Base-by-base conservation (phyloP, 2,329 filamentous ascomycete genomes). In the Ceratocystis lukuohia region DNA sequence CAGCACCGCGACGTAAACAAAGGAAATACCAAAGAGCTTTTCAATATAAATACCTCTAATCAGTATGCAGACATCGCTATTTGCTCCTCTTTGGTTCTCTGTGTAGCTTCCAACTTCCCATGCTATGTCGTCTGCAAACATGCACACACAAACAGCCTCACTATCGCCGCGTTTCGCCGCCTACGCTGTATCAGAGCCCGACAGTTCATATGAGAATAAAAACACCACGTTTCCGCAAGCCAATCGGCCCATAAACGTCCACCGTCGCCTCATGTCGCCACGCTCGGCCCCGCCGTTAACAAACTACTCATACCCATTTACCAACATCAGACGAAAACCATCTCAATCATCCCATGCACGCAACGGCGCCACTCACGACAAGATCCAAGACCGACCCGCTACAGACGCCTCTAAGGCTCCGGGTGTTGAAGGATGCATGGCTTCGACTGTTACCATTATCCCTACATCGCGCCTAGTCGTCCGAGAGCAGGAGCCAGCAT, bases 251-350 rank as follows among this genome's bases (percentile, higher is more conserved):
- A n/a, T 59, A 6, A 17, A 59, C 28, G 33, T 37, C 28, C 28
- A 20, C 6, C 56, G 6, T n/a, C 12, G 25, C 12, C 1, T 37
- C 5, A 17, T 37, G 28, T 59, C 56, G 8, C 56, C 56, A 33
- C 1, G 28, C 25, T 33, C 28, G 20, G 12, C 12, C 12, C 30
- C 56, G 8, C 30, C 56, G 20, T 28, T n/a, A 37, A 37, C 56
- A 59, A 59, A 59, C 56, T 59, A 59, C 28, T 59, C 56, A 15
- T 59, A 59, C n/a, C 56, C 56, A 17, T 59, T 59, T 59, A 59
- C 56, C 5, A 15, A 37, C 56, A 59, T 59, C 17, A n/a, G 56
- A 59, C 56, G 56, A 59, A 59, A 59, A 4, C 56, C 28, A 33
- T 33, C 0, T 17, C 22, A 15, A n/a, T 5, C 25, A 59, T n/a